Percentiles rank a stretch among this genome's conserved stretches.
phyloP scores from a whole-genome alignment of 2,329 filamentous ascomycete genomes.

The Pseudopyricularia cyperi region DNA sequence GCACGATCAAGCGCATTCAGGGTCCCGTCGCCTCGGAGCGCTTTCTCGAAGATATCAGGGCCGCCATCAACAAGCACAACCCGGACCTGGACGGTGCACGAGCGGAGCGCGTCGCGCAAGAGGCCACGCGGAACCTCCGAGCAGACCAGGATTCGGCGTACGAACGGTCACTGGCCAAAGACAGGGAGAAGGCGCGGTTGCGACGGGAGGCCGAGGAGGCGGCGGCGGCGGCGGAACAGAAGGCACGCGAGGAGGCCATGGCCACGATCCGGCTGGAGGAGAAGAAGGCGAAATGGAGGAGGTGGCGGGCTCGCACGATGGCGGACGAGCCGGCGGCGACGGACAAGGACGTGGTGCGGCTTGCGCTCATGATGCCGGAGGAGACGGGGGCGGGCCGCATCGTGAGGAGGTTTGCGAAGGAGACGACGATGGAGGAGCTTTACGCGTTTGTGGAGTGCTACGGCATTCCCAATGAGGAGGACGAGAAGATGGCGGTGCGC shows the following conservation, averaged over 20 bases:
- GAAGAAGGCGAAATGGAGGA: constrained; percentile 55
- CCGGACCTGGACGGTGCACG: constrained; percentile 62
- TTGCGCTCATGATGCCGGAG: constrained; percentile 51
- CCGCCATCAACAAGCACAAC: constrained; percentile 62
- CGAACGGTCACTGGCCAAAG: constrained; percentile 76
- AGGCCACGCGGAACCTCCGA: constrained; percentile 69
- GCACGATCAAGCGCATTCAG: constrained; percentile 65
- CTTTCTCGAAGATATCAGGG: constrained; percentile 64
- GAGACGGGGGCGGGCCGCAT: constrained; percentile 56
- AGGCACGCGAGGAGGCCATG: constrained; percentile 45
- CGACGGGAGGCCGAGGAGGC: constrained; percentile 63
- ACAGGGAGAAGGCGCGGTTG: constrained; percentile 70
- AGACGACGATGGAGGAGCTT: constrained; percentile 70
- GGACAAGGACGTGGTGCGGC: constrained; percentile 57
- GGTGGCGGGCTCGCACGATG: constrained; percentile 62
- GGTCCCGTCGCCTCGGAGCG: constrained; percentile 57
- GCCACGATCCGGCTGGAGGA: constrained; percentile 38
- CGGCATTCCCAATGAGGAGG: constrained; percentile 30
- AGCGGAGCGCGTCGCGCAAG: constrained; percentile 65
- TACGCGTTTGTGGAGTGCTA: constrained; percentile 96
- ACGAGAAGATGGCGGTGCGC: constrained; percentile 19
- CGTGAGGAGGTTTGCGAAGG: constrained; percentile 51
- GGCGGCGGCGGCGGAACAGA: constrained; percentile 52
- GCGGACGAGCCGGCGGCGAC: constrained; percentile 45
- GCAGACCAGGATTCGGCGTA: constrained; percentile 88